Evolutionary conservation across 768 basidiomycete genomes (phyloP), one percentile per base, ranked within the genome.

Genomic region (Dioszegia hungarica): DNA sequence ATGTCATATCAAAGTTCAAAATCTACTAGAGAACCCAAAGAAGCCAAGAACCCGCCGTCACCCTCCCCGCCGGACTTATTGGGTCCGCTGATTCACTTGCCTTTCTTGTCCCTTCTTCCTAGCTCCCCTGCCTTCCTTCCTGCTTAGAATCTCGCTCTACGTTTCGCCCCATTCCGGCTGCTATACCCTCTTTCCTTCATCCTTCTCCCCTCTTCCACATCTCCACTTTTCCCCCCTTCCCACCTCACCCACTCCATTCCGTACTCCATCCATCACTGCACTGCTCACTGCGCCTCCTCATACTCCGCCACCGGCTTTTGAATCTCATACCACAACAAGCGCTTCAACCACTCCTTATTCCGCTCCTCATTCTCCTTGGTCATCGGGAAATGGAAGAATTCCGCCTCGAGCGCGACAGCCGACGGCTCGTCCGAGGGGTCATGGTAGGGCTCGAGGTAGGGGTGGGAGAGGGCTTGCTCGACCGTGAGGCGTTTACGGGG

Each of bases 401-500:
- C 76, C 12, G 74, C 63, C 17, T 72, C 71, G 25, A 79, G 66
- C 2, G 75, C 69, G 27, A 64, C 65, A 1, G 92, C 90, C 1
- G 83, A 82, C 0, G 93, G 92, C 71, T 95, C 92, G 70, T 97
- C 92, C 12, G 84, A 83, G 5, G 87, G 83, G 68, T 94, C 92
- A 61, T 93, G 90, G 66, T 92, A 91, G 0, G 89, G 85, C 79
- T 84, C 83, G 24, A 94, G 80, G 75, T 95, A 95, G 0, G 91
- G 90, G 77, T 98, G 94, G 59, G 83, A 82, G 51, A 98, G 79
- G 0, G 90, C 90, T 58, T 92, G 86, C 38, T 86, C 85, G 12
- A 89, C 92, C 61, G 89, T 88, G 57, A 97, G 87, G 15, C 94
- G 82, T 70, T 87, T 83, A 70, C 85, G 87, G 9, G 94, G 94